Evolutionary conservation across 2,329 filamentous ascomycete species (phyloP).

Genomic region (Biscogniauxia sp.): DNA sequence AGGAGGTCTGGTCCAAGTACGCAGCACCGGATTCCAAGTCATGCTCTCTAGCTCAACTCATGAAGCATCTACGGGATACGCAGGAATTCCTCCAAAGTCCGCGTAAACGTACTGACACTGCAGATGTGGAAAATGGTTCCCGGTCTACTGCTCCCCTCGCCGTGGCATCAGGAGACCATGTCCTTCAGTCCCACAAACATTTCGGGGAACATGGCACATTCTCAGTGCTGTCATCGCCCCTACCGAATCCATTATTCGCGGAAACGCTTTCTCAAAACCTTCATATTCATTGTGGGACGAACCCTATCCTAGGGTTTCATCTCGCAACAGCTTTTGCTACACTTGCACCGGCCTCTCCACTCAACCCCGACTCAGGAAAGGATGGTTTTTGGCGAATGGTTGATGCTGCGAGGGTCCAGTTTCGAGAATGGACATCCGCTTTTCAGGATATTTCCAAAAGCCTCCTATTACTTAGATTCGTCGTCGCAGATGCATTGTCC

Average conservation of each 20-base stretch:
- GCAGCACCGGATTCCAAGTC: slow-evolving; percentile 12
- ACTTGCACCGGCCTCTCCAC: slow-evolving; percentile 38
- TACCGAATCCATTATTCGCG: slow-evolving; percentile 48
- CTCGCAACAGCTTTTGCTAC: slow-evolving; percentile 47
- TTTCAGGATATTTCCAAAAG: slow-evolving; percentile 33
- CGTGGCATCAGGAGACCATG: slow-evolving; percentile 21
- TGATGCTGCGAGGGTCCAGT: slow-evolving; percentile 42
- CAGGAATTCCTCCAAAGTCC: background rate
- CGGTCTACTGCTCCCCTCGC: slow-evolving; percentile 40
- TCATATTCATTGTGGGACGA: slow-evolving; percentile 45
- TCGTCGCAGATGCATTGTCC: slow-evolving; percentile 46
- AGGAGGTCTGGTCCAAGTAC: slow-evolving; percentile 40
- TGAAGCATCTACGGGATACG: background rate
- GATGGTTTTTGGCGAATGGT: slow-evolving; percentile 24
- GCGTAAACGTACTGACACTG: background rate
- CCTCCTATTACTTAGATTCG: slow-evolving; percentile 43
- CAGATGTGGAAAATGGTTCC: slow-evolving; percentile 28
- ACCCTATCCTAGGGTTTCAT: slow-evolving; percentile 57
- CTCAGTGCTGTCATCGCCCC: slow-evolving; percentile 10
- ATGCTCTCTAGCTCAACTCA: background rate
- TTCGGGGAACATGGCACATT: slow-evolving; percentile 39
- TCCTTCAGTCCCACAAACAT: slow-evolving; percentile 24
- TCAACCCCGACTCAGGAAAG: slow-evolving; percentile 25
- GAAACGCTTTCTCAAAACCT: slow-evolving; percentile 33
- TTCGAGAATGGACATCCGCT: slow-evolving; percentile 43